Percentiles rank a stretch among this genome's conserved stretches.
Evolutionary conservation across 2,329 filamentous ascomycete species (phyloP).

Genomic region (Pseudogymnoascus sp.): DNA sequence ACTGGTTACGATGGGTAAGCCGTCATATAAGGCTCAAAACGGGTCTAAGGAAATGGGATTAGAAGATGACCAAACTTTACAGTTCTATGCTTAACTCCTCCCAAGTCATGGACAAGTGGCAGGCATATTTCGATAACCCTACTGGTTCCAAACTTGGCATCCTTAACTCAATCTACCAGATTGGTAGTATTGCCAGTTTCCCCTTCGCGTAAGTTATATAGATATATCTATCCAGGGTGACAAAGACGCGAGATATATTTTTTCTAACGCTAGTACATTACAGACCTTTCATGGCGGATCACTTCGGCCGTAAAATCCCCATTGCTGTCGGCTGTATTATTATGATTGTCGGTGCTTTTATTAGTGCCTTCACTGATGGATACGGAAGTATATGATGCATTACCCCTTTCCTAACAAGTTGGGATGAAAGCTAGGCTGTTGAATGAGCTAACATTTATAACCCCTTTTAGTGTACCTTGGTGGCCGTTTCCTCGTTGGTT

Average conservation of each 20-base stretch:
- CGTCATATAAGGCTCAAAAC: neutral
- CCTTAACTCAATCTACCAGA: slow-evolving; percentile 36
- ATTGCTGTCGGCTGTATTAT: slow-evolving; percentile 27
- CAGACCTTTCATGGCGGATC: slow-evolving; percentile 33
- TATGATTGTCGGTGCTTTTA: slow-evolving; percentile 33
- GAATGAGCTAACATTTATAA: slow-evolving; percentile 2
- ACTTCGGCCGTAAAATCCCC: slow-evolving; percentile 23
- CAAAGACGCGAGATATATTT: slow-evolving; percentile 9
- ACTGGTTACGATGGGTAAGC: slow-evolving; percentile 28
- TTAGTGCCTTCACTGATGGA: slow-evolving; percentile 33
- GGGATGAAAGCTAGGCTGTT: neutral
- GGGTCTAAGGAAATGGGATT: neutral
- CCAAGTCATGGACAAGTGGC: slow-evolving; percentile 48
- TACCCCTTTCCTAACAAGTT: neutral
- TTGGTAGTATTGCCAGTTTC: slow-evolving; percentile 33
- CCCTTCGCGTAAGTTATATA: slow-evolving; percentile 22
- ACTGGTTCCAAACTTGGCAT: slow-evolving; percentile 34
- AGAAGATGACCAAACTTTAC: neutral
- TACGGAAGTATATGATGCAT: slow-evolving; percentile 30
- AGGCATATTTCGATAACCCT: slow-evolving; percentile 39
- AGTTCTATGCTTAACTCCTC: slow-evolving; percentile 49
- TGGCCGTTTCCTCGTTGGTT: slow-evolving; percentile 56
- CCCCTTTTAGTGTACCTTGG: slow-evolving; percentile 44
- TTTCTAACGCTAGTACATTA: neutral
- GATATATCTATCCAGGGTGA: slow-evolving; percentile 13